phyloP scores from a whole-genome alignment of 1,139 yeast species.

The Blastobotrys proliferans region DNA sequence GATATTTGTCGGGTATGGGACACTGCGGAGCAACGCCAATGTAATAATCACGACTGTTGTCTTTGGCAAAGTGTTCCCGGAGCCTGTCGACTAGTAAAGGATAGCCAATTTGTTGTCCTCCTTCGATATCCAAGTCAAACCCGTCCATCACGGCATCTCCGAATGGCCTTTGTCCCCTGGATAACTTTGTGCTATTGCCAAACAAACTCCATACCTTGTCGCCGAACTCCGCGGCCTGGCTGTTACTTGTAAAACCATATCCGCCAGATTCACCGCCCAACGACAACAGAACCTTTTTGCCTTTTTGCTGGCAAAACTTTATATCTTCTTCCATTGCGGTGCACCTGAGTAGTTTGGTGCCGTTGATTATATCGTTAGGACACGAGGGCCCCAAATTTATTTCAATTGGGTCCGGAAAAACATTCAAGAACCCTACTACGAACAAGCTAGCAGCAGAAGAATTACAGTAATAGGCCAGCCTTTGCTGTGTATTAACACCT shows the following conservation, averaged over 20 bases:
- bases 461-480: conserved; percentile 64
- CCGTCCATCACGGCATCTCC: conserved; percentile 62
- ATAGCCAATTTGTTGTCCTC: conserved; percentile 47
- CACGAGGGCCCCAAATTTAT: conserved; percentile 69
- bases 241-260: conserved; percentile 53
- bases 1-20: conserved; percentile 81
- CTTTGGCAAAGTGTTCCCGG: conserved; percentile 50
- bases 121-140: conserved; percentile 68
- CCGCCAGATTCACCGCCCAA: conserved; percentile 79
- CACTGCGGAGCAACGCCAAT: conserved; percentile 95
- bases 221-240: conserved; percentile 67
- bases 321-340: conserved; percentile 52
- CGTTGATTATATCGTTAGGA: conserved; percentile 26
- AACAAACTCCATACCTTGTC: conserved; percentile 74
- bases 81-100: conserved; percentile 48
- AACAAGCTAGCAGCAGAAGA: conserved; percentile 53
- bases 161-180: too few species aligned
- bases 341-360: conserved; percentile 35
- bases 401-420: conserved; percentile 57
- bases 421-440: conserved; percentile 60
- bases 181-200: conserved; percentile 79
- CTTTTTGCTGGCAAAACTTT: conserved; percentile 63
- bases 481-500: conserved; percentile 51
- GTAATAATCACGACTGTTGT: conserved; percentile 49
- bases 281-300: conserved; percentile 70